phyloP scores from a whole-genome alignment of 108 stramenopile genomes.

The Cyclostephanos invisitatus region DNA sequence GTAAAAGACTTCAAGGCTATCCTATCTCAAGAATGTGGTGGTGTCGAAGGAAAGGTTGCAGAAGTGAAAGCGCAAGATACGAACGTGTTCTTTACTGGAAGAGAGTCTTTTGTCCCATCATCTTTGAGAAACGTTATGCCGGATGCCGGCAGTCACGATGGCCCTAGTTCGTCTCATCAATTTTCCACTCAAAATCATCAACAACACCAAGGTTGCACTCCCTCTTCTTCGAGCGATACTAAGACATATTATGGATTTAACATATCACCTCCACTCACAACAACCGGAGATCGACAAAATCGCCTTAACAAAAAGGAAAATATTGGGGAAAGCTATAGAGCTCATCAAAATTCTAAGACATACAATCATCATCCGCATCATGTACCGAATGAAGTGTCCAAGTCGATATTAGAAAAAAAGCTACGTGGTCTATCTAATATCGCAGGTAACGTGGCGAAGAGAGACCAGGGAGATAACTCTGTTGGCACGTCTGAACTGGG shows the following conservation, averaged over 20 bases:
- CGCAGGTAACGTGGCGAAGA: not conserved
- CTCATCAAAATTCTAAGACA: conserved; percentile 2
- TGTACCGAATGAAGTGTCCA: conserved; percentile 6
- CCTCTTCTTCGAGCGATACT: not conserved
- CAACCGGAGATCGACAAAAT: not conserved
- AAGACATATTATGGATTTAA: not conserved
- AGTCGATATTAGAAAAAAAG: conserved; percentile 13
- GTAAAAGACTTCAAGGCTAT: conserved; percentile 1
- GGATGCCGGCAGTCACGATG: not conserved
- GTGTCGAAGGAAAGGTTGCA: not conserved
- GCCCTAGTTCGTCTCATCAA: not conserved
- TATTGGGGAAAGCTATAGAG: not conserved
- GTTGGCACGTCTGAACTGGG: conserved; percentile 18
- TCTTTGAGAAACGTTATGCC: not conserved
- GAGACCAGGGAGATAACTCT: not conserved
- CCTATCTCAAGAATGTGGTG: not conserved
- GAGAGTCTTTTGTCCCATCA: not conserved
- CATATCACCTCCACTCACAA: not conserved
- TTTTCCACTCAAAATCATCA: not conserved
- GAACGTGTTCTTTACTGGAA: not conserved
- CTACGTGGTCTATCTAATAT: conserved; percentile 1
- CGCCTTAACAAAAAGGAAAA: not conserved
- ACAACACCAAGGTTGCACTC: not conserved
- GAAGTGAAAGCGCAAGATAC: not conserved
- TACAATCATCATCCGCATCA: conserved; percentile 15